Conservation (phyloP, 179 eudicot genomes). For the Camellia oleifera region DNA sequence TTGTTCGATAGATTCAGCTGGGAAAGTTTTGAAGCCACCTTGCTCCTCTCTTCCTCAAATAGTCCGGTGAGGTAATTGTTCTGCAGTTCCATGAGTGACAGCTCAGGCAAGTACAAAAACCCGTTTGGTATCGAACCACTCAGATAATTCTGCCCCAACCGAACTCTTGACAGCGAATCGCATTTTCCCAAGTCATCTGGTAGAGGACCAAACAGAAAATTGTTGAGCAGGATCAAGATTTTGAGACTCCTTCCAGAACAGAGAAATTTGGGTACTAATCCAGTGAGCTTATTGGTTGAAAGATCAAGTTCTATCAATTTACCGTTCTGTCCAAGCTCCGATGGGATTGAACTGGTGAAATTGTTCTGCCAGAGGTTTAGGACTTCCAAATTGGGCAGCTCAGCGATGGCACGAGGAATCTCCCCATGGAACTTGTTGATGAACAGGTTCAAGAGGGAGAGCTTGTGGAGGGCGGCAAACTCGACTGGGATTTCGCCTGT, state of each 20-base stretch:
- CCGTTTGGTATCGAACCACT: conserved; percentile 52
- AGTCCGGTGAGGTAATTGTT: conserved; percentile 47
- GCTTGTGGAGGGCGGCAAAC: conserved; percentile 30
- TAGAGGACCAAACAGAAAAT: conserved; percentile 45
- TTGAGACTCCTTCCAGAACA: conserved; percentile 41
- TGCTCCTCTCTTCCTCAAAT: conserved; percentile 19
- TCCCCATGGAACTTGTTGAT: conserved; percentile 52
- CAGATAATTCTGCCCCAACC: conserved; percentile 50
- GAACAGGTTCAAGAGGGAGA: conserved; percentile 45
- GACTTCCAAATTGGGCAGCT: conserved; percentile 38
- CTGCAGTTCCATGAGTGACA: conserved; percentile 44
- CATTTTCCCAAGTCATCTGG: conserved; percentile 48
- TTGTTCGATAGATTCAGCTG: conserved; percentile 51
- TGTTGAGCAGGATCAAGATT: conserved; percentile 44
- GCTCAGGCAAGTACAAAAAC: conserved; percentile 41
- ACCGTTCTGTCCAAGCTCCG: conserved; percentile 43
- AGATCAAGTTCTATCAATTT: conserved; percentile 40
- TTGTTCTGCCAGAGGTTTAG: conserved; percentile 51
- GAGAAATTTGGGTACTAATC: conserved; percentile 36
- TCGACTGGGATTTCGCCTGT: conserved; percentile 45
- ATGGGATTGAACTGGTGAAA: conserved; percentile 48
- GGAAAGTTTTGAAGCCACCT: conserved; percentile 22
- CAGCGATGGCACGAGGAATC: conserved; percentile 37
- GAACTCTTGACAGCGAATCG: conserved; percentile 31
- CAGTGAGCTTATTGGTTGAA: conserved; percentile 51